phyloP scores from a whole-genome alignment of 192 early-diverging fungal species.

The Cetraspora pellucida region DNA sequence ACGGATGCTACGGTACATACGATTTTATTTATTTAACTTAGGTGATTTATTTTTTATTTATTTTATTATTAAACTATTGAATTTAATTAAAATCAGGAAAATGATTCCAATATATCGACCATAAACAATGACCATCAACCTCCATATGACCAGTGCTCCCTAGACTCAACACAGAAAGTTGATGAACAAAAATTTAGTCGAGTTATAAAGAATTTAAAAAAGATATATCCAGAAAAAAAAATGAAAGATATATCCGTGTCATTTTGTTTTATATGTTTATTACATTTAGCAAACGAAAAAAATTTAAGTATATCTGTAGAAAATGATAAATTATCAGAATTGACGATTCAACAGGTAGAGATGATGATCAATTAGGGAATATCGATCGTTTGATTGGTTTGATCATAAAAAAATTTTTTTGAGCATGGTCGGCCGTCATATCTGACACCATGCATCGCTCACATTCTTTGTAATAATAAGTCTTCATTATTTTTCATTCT shows the following conservation, averaged over 20 bases:
- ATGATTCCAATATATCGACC: neutral
- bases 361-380: too few species aligned
- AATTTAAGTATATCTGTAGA: slow-evolving; percentile 62
- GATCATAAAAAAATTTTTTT: too few species aligned
- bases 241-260: slow-evolving; percentile 93
- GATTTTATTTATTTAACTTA: neutral
- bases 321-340: slow-evolving; percentile 36
- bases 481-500: too few species aligned
- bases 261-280: slow-evolving; percentile 95
- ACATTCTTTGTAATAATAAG: too few species aligned
- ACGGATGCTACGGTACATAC: neutral
- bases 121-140: too few species aligned
- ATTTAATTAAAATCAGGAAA: neutral
- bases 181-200: slow-evolving; percentile 70
- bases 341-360: slow-evolving; percentile 27
- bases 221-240: slow-evolving; percentile 74
- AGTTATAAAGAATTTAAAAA: slow-evolving; percentile 71
- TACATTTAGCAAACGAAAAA: slow-evolving; percentile 96
- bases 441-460: too few species aligned
- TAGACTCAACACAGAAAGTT: neutral
- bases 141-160: neutral
- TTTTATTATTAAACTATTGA: neutral
- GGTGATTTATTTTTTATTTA: neutral
- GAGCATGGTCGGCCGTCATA: too few species aligned
- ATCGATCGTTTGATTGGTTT: too few species aligned